Conservation (phyloP, 495 filamentous ascomycete genomes). For the Tetracladium marchalianum region DNA sequence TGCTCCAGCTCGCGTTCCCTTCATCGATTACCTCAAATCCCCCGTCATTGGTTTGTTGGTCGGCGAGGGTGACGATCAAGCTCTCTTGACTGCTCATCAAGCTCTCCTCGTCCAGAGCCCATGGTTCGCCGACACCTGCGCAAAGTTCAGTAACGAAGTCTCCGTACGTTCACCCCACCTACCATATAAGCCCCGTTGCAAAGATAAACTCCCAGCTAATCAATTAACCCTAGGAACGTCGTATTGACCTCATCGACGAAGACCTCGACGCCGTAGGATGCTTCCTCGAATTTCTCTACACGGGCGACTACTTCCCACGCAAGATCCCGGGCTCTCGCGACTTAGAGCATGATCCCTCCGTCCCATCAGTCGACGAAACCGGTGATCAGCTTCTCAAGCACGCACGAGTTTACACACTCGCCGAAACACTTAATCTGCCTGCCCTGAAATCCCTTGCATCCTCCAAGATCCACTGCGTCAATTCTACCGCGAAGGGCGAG, state of each 20-base stretch:
- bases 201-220: not conserved
- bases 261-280: conserved; percentile 75
- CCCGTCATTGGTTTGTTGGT: conserved; percentile 73
- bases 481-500: conserved; percentile 76
- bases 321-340: conserved; percentile 43
- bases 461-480: conserved; percentile 81
- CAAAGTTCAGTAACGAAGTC: conserved; percentile 43
- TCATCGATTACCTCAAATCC: conserved; percentile 57
- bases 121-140: conserved; percentile 55
- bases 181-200: not conserved
- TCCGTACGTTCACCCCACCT: conserved; percentile 25
- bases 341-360: conserved; percentile 47
- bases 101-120: conserved; percentile 63
- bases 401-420: conserved; percentile 80
- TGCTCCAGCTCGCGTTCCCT: conserved; percentile 28
- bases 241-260: conserved; percentile 58
- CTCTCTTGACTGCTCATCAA: conserved; percentile 69
- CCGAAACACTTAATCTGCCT: conserved; percentile 65
- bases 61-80: conserved; percentile 49
- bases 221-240: conserved; percentile 36
- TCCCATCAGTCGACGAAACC: conserved; percentile 53
- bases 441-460: conserved; percentile 69
- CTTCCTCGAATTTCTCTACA: conserved; percentile 90
- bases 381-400: conserved; percentile 76
- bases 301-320: conserved; percentile 75